phyloP scores from a whole-genome alignment of 75 land plant genomes.

The Sequoia sempervirens region DNA sequence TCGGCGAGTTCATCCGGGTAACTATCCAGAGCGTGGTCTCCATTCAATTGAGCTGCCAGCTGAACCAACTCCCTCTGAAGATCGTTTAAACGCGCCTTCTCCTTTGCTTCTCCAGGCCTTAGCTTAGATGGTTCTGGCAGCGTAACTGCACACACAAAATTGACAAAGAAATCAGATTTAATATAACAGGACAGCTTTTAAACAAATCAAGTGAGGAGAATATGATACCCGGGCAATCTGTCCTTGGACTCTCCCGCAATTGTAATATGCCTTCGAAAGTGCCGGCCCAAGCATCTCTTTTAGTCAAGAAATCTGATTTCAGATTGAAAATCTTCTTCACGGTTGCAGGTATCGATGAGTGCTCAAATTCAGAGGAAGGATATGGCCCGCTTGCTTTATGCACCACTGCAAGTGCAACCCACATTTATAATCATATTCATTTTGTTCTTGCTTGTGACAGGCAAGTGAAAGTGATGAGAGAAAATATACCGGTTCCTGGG shows the following conservation, averaged over 20 bases:
- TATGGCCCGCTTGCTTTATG: no score
- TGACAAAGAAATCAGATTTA: neutral
- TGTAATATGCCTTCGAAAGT: conserved; percentile 62
- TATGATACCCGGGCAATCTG: no score
- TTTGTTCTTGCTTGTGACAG: neutral
- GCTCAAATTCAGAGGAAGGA: no score
- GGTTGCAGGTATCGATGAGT: no score
- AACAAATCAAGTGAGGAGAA: neutral
- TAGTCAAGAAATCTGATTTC: conserved; percentile 57
- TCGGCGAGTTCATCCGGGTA: conserved; percentile 39
- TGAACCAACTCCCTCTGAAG: conserved; percentile 83
- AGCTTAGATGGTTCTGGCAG: conserved; percentile 36
- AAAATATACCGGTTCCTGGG: neutral
- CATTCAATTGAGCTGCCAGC: conserved; percentile 72
- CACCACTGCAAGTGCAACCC: conserved; percentile 14
- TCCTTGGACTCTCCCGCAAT: no score
- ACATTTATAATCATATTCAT: conserved; percentile 17
- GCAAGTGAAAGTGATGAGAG: neutral
- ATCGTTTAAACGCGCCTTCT: conserved; percentile 44
- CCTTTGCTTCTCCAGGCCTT: conserved; percentile 49
- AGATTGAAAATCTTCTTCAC: conserved; percentile 86
- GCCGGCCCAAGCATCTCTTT: conserved; percentile 93
- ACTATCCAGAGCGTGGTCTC: conserved; percentile 38
- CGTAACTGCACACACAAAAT: conserved; percentile 30
- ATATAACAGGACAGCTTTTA: neutral